A percentile compares a stretch with the other conserved stretches of the same genome.
Evolutionary conservation across 1,139 yeast genomes (phyloP).

Genomic region (Debaryomycetaceae sp.): DNA sequence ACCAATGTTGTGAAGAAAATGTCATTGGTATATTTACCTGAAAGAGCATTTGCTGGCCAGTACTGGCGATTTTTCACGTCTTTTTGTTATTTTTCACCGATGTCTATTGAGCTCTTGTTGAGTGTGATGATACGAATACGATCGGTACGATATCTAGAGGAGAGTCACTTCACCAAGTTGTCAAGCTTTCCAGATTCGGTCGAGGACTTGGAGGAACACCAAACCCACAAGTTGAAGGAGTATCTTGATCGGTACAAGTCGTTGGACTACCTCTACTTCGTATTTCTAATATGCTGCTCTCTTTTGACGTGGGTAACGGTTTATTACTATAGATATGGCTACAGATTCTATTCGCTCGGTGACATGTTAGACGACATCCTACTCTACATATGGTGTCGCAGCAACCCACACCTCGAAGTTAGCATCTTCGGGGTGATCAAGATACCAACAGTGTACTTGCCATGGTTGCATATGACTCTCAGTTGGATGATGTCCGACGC

Average conservation of each 20-base stretch:
- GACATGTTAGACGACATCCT: constrained; percentile 22
- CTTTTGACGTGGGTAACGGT: constrained; percentile 16
- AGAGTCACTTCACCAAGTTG: constrained; percentile 8
- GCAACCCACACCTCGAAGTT: constrained; percentile 22
- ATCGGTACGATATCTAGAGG: constrained; percentile 21
- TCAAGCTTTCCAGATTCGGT: constrained; percentile 17
- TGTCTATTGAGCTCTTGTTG: constrained; percentile 20
- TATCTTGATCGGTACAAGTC: constrained; percentile 17
- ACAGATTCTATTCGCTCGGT: constrained; percentile 18
- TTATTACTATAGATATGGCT: constrained; percentile 14
- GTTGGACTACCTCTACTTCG: constrained; percentile 30
- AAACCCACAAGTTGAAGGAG: constrained; percentile 12
- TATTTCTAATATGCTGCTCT: constrained; percentile 22
- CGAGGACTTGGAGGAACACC: constrained; percentile 13
- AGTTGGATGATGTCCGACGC: constrained; percentile 13
- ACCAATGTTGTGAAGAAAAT: constrained; percentile 12
- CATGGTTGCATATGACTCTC: constrained; percentile 20
- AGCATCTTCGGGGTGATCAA: constrained; percentile 25
- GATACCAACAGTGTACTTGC: constrained; percentile 23
- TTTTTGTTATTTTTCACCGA: constrained; percentile 30
- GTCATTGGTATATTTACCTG: constrained; percentile 20
- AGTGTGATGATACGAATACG: constrained; percentile 15
- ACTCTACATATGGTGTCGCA: constrained; percentile 29
- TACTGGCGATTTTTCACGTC: constrained; percentile 39
- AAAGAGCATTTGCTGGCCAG: constrained; percentile 22